A percentile compares a stretch with the other conserved stretches of the same genome.
These are phyloP conservation scores for Euphorbia pulcherrima DNA, from an alignment of 345 rosid genomes.

Conservation along the genomic window DNA sequence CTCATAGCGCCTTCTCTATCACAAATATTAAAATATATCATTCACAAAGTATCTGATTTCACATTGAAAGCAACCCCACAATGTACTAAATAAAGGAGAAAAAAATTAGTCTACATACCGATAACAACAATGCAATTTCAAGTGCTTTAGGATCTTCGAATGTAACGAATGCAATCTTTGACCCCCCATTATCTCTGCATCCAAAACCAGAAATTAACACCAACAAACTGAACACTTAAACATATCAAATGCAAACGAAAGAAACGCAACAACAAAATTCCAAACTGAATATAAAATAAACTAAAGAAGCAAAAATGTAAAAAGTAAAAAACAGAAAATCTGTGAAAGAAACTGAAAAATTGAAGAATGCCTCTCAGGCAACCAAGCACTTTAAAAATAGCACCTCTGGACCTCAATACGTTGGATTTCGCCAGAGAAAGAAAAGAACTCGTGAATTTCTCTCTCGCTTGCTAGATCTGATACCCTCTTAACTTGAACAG, in stretches of 20 bases:
- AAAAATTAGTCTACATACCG: slow-evolving; percentile 37
- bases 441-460: slow-evolving; percentile 99
- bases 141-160: slow-evolving; percentile 85
- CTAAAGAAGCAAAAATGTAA: too few relatives aligned
- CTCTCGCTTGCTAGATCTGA: slow-evolving; percentile 97
- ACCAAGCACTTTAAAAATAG: neutral
- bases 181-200: slow-evolving; percentile 53
- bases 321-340: neutral
- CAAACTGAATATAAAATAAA: neutral
- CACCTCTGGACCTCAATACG: slow-evolving; percentile 61
- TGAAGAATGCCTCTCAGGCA: slow-evolving; percentile 7
- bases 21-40: slow-evolving; percentile 1
- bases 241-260: neutral
- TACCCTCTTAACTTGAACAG: slow-evolving; percentile 68
- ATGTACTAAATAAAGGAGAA: neutral
- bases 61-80: slow-evolving; percentile 6
- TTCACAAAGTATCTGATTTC: neutral
- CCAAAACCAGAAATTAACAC: slow-evolving; percentile 19
- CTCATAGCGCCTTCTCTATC: slow-evolving; percentile 9
- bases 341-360: neutral
- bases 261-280: neutral
- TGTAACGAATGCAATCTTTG: slow-evolving; percentile 68
- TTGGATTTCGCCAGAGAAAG: slow-evolving; percentile 88
- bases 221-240: neutral
- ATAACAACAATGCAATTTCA: slow-evolving; percentile 79